These are phyloP conservation scores for Hypoxylon fuscum DNA, from an alignment of 495 filamentous ascomycete genomes.

Conservation along the genomic window DNA sequence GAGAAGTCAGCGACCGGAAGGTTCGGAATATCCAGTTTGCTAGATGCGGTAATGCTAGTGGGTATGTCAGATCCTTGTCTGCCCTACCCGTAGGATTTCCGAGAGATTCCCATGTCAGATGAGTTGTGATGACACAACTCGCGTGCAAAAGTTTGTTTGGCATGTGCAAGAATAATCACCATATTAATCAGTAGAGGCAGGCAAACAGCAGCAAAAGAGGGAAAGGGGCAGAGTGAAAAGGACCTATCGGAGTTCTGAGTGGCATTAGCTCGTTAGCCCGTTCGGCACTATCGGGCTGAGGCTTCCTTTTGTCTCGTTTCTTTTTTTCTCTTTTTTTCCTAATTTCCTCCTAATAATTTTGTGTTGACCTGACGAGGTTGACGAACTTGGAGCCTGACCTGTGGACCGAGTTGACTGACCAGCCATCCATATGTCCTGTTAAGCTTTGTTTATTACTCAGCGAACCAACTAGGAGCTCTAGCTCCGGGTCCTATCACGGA, in stretches of 20 bases:
- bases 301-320: background rate
- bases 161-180: no score
- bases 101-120: conserved; percentile 20
- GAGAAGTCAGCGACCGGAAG: conserved; percentile 19
- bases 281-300: conserved; percentile 21
- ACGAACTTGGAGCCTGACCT: background rate
- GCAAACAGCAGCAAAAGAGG: no score
- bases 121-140: no score
- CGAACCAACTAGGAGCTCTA: background rate
- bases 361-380: conserved; percentile 4
- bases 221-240: background rate
- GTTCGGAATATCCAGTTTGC: conserved; percentile 19
- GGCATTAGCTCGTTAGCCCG: background rate
- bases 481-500: conserved; percentile 7
- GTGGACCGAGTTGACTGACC: no score
- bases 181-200: background rate
- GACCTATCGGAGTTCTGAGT: conserved; percentile 17
- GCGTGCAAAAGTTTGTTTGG: no score
- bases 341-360: background rate
- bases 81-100: conserved; percentile 11
- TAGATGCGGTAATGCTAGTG: conserved; percentile 11
- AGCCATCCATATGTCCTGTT: conserved; percentile 19
- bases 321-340: conserved; percentile 2
- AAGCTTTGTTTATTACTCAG: conserved; percentile 6
- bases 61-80: conserved; percentile 4